These are phyloP conservation scores for Fusarium caatingaense DNA, from an alignment of 2,329 filamentous ascomycete genomes.

Conservation along the genomic window DNA sequence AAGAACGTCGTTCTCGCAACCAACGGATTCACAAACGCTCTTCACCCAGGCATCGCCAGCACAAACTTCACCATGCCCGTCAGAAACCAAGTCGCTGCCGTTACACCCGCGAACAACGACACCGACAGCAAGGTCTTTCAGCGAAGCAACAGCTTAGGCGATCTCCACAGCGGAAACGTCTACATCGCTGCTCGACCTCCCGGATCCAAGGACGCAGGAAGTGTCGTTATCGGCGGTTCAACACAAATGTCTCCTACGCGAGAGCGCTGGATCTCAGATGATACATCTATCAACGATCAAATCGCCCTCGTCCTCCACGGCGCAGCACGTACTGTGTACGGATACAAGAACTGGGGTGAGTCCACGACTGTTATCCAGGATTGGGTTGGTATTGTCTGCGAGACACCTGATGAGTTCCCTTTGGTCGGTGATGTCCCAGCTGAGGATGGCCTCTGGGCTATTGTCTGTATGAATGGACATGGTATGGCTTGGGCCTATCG, in stretches of 20 bases:
- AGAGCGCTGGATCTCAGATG: constrained; percentile 11
- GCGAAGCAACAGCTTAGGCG: constrained; percentile 11
- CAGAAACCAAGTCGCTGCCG: constrained; percentile 17
- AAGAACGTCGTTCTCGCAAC: constrained; percentile 28
- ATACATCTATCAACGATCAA: constrained; percentile 22
- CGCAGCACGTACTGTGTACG: constrained; percentile 16
- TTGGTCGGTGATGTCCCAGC: constrained; percentile 24
- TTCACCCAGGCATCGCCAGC: constrained; percentile 17
- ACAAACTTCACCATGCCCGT: constrained; percentile 32
- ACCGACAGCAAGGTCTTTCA: constrained; percentile 5
- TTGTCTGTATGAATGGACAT: constrained; percentile 27
- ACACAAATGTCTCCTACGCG: constrained; percentile 22
- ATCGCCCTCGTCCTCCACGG: constrained; percentile 16
- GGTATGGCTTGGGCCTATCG: constrained; percentile 33
- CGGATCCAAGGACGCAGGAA: constrained; percentile 13
- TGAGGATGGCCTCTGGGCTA: constrained; percentile 27
- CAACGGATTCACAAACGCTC: constrained; percentile 24
- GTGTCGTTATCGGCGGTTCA: constrained; percentile 15
- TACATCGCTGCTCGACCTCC: constrained; percentile 24
- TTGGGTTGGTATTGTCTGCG: constrained; percentile 24
- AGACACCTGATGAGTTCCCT: constrained; percentile 19
- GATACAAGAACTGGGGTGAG: constrained; percentile 22
- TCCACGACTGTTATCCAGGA: constrained; percentile 22
- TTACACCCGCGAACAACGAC: background rate
- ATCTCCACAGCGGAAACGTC: constrained; percentile 22